These are phyloP conservation scores for Lyophyllum semitale DNA, from an alignment of 768 basidiomycete genomes.

Conservation along the genomic window DNA sequence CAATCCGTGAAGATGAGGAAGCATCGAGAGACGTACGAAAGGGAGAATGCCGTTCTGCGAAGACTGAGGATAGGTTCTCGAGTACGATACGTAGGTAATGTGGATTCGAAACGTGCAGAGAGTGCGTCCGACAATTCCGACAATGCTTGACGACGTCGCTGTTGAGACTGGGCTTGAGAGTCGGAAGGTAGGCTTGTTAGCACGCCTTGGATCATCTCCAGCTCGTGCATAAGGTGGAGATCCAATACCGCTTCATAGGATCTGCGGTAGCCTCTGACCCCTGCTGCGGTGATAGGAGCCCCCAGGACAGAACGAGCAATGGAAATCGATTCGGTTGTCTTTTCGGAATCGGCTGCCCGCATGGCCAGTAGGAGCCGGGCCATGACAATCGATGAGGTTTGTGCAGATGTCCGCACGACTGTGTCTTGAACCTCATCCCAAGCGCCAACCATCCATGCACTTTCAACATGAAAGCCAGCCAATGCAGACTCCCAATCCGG, in stretches of 20 bases:
- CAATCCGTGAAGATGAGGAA: constrained; percentile 1
- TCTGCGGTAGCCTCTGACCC: constrained; percentile 77
- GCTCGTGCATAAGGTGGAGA: constrained; percentile 84
- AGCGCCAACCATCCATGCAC: constrained; percentile 94
- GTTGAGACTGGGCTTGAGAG: constrained; percentile 36
- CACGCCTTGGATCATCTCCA: constrained; percentile 64
- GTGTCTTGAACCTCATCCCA: constrained; percentile 81
- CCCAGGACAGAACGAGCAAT: constrained; percentile 77
- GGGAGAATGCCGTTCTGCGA: constrained; percentile 79
- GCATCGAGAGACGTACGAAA: constrained; percentile 50
- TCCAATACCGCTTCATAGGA: constrained; percentile 86
- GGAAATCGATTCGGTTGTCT: constrained; percentile 52
- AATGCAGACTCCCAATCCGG: constrained; percentile 81
- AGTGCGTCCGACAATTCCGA: constrained; percentile 51
- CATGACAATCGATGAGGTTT: constrained; percentile 67
- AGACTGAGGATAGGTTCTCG: constrained; percentile 90
- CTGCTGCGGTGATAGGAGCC: constrained; percentile 78
- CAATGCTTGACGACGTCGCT: constrained; percentile 37
- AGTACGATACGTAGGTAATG: constrained; percentile 84
- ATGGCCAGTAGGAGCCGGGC: constrained; percentile 83
- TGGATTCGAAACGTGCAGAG: constrained; percentile 66
- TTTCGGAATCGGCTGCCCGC: constrained; percentile 50
- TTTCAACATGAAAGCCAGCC: constrained; percentile 86
- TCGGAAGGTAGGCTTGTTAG: constrained; percentile 38
- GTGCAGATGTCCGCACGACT: constrained; percentile 47